Evolutionary conservation across 2,329 filamentous ascomycete species (phyloP).

Genomic region (Aspergillus sp.): DNA sequence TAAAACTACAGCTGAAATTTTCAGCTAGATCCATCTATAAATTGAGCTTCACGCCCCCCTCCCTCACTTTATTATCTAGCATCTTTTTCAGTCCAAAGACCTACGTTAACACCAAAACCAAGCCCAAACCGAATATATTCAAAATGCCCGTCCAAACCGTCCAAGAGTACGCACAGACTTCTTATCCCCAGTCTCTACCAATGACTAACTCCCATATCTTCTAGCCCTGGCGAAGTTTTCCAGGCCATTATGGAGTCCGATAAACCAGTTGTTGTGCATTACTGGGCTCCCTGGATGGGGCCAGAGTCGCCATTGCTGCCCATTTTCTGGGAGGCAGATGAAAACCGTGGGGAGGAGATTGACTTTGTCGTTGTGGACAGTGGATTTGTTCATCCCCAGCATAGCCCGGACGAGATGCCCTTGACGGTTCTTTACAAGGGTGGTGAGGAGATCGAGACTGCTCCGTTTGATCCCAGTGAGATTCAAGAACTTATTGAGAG

Average conservation of each 20-base stretch:
- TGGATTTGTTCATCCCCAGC: background rate
- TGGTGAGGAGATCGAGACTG: background rate
- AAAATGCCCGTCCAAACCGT: background rate
- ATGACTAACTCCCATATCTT: background rate
- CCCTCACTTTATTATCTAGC: background rate
- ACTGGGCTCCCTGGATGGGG: background rate
- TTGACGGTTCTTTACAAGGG: background rate
- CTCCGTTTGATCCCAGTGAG: background rate
- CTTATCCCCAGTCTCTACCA: background rate
- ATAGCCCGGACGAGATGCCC: background rate
- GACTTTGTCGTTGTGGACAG: background rate
- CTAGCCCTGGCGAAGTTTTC: background rate
- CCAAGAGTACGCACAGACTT: background rate
- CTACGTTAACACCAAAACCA: background rate
- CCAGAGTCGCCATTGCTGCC: background rate
- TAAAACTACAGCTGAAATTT: background rate
- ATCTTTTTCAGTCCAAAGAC: background rate
- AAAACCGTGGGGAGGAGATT: background rate
- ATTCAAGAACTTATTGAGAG: background rate
- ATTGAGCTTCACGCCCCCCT: background rate
- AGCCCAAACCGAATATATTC: background rate
- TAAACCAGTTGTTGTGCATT: background rate
- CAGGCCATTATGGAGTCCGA: background rate
- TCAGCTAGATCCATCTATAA: background rate
- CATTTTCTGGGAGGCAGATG: background rate